Base-by-base conservation (phyloP, 805 yeast species). In the Wickerhamiella musiphila region DNA sequence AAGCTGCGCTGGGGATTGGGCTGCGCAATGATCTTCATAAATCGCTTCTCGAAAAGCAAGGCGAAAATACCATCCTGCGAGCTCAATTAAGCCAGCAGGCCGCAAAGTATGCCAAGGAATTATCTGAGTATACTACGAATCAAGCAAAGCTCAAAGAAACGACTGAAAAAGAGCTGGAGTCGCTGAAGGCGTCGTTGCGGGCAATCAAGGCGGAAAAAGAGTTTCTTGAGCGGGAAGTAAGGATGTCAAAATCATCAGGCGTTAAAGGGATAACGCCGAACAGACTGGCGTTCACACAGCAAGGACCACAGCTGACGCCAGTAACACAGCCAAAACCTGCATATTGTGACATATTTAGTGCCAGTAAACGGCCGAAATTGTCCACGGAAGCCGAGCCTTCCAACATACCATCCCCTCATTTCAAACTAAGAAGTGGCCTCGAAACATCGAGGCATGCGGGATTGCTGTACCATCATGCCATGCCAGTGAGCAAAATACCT, bases 21-120 rank as follows among this genome's bases (percentile, higher is more conserved):
- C n/a, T n/a, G n/a, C n/a, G n/a, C n/a, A n/a, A n/a, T 15, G 18
- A 28, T 10, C 23, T 28, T 6, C 19, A 18, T 18, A 11, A 28
- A 24, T 18, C 31, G 35, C 18, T 40, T 33, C 40, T 51, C 38
- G 30, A 51, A 34, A 47, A 79, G 4, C 68, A 67, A 34, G 95
- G 95, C 2, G 94, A 84, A 46, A 72, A 78, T 23, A 73, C 90
- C 10, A 73, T 83, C 22, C 58, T 84, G 12, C 59, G 92, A 34
- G 69, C 74, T 7, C 79, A 73, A 43, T 54, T 78, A 14, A 54
- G 63, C 14, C 62, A 65, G 13, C 33, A 18, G 15, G 40, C 39
- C 8, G 19, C 44, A 20, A 36, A 35, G 6, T 54, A 53, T 31
- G 37, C 39, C 4, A 39, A 44, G 4, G 52, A 50, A 15, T 40